A percentile compares a stretch with the other conserved stretches of the same genome.
Evolutionary conservation across 805 yeast genomes (phyloP).

Genomic region (Lipomyces spencermartinsiae): DNA sequence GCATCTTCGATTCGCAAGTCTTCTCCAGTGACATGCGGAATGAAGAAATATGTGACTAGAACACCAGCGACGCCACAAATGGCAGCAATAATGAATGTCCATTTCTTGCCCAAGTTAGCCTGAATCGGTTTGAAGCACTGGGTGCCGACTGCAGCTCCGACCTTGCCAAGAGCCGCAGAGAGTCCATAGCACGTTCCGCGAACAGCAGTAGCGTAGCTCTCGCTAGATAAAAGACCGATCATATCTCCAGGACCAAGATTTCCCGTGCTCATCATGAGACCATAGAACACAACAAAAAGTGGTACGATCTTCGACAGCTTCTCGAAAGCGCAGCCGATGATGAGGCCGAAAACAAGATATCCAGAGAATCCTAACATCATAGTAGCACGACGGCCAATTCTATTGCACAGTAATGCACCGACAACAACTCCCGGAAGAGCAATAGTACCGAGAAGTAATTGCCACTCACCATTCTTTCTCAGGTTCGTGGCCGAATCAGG

Average conservation of each 20-base stretch:
- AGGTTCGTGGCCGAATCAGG: constrained; percentile 49
- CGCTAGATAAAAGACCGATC: constrained; percentile 71
- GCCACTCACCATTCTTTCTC: constrained; percentile 74
- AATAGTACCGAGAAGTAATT: constrained; percentile 64
- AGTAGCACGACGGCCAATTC: constrained; percentile 73
- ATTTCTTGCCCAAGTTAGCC: constrained; percentile 63
- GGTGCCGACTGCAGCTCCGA: constrained; percentile 86
- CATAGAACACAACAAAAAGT: constrained; percentile 73
- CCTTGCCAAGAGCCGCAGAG: constrained; percentile 80
- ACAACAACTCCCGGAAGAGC: constrained; percentile 75
- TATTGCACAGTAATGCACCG: constrained; percentile 71
- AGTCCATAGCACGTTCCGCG: constrained; percentile 79
- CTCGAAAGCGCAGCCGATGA: constrained; percentile 56
- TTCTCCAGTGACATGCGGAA: constrained; percentile 74
- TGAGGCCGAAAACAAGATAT: constrained; percentile 62
- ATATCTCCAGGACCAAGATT: constrained; percentile 81
- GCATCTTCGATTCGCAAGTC: constrained; percentile 71
- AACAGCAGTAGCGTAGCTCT: constrained; percentile 75
- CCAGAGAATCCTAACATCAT: constrained; percentile 74
- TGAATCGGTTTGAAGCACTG: constrained; percentile 73
- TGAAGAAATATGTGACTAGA: constrained; percentile 60
- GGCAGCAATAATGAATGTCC: constrained; percentile 85
- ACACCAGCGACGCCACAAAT: constrained; percentile 72
- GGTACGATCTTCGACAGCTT: constrained; percentile 63
- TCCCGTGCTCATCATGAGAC: constrained; percentile 71